phyloP scores from a whole-genome alignment of 108 stramenopile species.

The Cyclostephanos tholiformis region DNA sequence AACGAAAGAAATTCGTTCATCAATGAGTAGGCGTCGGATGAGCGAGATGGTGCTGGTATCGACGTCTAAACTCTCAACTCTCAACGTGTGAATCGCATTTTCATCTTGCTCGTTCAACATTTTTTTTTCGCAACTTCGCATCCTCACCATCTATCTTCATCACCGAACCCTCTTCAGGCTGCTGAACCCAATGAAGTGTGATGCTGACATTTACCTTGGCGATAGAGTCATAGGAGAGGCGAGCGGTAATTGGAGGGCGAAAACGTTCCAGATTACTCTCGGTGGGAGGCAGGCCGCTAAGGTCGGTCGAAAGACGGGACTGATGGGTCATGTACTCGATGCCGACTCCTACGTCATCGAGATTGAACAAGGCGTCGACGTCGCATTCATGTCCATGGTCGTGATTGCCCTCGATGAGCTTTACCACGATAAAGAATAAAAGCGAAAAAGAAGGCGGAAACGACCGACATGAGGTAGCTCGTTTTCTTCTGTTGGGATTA shows the following conservation, averaged over 20 bases:
- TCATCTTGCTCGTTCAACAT: not conserved
- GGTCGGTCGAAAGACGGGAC: conserved; percentile 12
- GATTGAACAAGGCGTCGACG: conserved; percentile 10
- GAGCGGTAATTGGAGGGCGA: conserved; percentile 28
- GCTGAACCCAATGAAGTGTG: conserved; percentile 21
- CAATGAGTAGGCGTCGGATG: not conserved
- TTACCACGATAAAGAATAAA: conserved; percentile 11
- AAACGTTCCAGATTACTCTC: conserved; percentile 17
- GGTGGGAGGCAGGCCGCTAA: conserved; percentile 7
- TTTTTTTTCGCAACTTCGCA: not conserved
- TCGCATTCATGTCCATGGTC: conserved; percentile 15
- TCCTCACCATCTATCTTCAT: not conserved
- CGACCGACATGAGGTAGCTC: too few relatives aligned
- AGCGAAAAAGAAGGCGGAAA: too few relatives aligned
- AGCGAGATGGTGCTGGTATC: not conserved
- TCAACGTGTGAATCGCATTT: not conserved
- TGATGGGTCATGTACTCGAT: conserved; percentile 2
- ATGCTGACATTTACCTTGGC: conserved; percentile 20
- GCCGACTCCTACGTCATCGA: conserved; percentile 20
- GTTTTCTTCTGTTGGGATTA: too few relatives aligned
- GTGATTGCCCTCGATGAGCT: conserved; percentile 21
- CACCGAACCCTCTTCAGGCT: not conserved
- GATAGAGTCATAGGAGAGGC: conserved; percentile 18
- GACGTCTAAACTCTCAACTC: not conserved
- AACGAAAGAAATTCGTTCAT: too few relatives aligned